A percentile compares a stretch with the other conserved stretches of the same genome.
These are phyloP conservation scores for Neoscytalidium dimidiatum DNA, from an alignment of 2,329 filamentous ascomycete species.

Conservation along the genomic window DNA sequence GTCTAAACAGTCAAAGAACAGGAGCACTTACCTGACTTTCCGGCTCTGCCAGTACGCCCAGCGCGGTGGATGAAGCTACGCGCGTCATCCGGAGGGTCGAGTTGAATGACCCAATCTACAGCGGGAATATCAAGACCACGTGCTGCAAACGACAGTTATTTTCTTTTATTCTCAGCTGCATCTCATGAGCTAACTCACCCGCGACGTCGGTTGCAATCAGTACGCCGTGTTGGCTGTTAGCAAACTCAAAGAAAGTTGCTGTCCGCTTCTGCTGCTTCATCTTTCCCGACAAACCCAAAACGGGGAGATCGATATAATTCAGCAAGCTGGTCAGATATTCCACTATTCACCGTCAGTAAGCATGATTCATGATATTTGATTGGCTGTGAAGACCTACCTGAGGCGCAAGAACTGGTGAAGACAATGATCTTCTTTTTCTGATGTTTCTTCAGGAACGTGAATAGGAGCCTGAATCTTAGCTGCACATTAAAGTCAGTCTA, in stretches of 20 bases:
- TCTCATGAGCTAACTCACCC: not conserved
- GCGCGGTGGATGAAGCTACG: conserved; percentile 83
- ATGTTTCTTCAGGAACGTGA: conserved; percentile 91
- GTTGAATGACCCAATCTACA: conserved; percentile 96
- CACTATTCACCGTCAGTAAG: conserved; percentile 47
- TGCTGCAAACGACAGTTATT: not conserved
- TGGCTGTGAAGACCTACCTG: conserved; percentile 70
- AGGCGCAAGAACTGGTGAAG: conserved; percentile 55
- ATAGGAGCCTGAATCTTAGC: conserved; percentile 76
- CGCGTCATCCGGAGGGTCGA: conserved; percentile 89
- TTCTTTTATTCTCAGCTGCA: too few species aligned
- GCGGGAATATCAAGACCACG: conserved; percentile 93
- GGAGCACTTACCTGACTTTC: conserved; percentile 43
- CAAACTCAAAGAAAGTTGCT: conserved; percentile 97
- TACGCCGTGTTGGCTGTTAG: conserved; percentile 79
- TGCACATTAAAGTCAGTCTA: not conserved
- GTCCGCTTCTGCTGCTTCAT: conserved; percentile 99
- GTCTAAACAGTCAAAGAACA: too few species aligned
- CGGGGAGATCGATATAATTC: conserved; percentile 94
- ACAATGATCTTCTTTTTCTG: conserved; percentile 98
- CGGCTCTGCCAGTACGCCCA: conserved; percentile 86
- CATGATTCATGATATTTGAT: conserved; percentile 74
- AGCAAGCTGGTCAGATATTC: conserved; percentile 92
- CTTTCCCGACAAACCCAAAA: conserved; percentile 83
- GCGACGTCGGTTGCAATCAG: conserved; percentile 97